Base-by-base conservation (phyloP, 371 early-diverging fungal species). In the Lichtheimia ornata region DNA sequence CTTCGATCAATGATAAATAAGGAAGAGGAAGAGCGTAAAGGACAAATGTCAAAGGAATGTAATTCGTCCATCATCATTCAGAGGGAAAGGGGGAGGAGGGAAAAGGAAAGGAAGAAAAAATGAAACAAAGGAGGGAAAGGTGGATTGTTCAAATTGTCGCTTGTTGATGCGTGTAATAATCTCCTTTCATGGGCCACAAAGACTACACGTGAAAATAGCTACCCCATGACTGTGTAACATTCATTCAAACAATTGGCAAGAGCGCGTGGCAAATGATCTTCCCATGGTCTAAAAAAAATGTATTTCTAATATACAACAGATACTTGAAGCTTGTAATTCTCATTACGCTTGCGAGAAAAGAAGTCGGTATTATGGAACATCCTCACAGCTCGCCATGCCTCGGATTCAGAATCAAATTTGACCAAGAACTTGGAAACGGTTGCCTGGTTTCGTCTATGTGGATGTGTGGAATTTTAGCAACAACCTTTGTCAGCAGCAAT, bases 361-460 rank as follows among this genome's bases (percentile, higher is more conserved):
- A 67, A 76, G 18, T 70, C 58, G 7, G 64, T 61, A 55, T 81
- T 81, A 41, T 81, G 81, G 64, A 81, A 75, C 43, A 66, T 54
- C 44, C 81, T 75, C 27, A 81, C 81, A 42, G 76, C 75, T 57
- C 81, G 67, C 77, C 77, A 81, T 62, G 81, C 81, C 63, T 81
- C 81, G 41, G 76, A 66, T 58, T 81, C 81, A 14, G 77, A 73
- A 14, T 72, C 77, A 66, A 81, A 77, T 45, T 75, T 81, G 24
- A 81, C 69, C 35, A 81, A 61, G 40, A 75, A 81, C 51, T 75
- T 81, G 42, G 67, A 58, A 2, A 73, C 72, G n/a, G 64, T 62
- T 0, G 76, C 60, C 50, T 61, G 66, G 7, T 67, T 41, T 51
- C 64, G 70, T 20, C 76, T 79, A 63, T 53, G n/a, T n/a, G n/a